Evolutionary conservation across 805 yeast genomes (phyloP).

Genomic region (Metschnikowia borealis): DNA sequence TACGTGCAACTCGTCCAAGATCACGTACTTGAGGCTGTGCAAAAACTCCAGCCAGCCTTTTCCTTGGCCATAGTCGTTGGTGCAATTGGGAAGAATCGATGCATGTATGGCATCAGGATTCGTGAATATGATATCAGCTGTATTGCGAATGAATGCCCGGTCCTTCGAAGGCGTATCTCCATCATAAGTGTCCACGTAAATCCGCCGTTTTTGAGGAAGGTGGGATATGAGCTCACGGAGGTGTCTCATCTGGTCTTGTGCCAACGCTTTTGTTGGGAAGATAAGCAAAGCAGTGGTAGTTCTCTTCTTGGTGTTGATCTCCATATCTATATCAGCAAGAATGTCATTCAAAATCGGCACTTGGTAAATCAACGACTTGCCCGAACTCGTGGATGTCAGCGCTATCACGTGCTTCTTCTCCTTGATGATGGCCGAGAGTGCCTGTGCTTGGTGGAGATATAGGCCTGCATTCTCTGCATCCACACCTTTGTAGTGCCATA

Average conservation of each 20-base stretch:
- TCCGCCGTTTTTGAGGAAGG: slow-evolving; percentile 36
- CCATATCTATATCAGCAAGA: slow-evolving; percentile 32
- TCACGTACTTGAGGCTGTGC: slow-evolving; percentile 61
- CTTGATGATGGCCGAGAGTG: slow-evolving; percentile 53
- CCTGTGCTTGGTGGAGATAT: slow-evolving; percentile 81
- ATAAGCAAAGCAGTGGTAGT: slow-evolving; percentile 71
- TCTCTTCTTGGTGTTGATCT: slow-evolving; percentile 28
- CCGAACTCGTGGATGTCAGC: slow-evolving; percentile 95
- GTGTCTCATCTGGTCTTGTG: slow-evolving; percentile 94
- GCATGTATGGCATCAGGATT: slow-evolving; percentile 94
- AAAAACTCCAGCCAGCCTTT: slow-evolving; percentile 67
- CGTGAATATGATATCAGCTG: slow-evolving; percentile 80
- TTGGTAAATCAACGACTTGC: slow-evolving; percentile 91
- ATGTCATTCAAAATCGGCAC: slow-evolving; percentile 64
- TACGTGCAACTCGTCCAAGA: slow-evolving; percentile 81
- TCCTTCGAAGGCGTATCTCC: slow-evolving; percentile 77
- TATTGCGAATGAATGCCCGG: slow-evolving; percentile 51
- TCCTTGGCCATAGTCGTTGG: slow-evolving; percentile 24
- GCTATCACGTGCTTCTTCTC: slow-evolving; percentile 68
- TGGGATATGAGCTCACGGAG: slow-evolving; percentile 55
- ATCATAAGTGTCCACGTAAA: slow-evolving; percentile 77
- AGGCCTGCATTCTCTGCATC: slow-evolving; percentile 41
- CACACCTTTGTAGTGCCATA: slow-evolving; percentile 44
- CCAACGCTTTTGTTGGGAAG: slow-evolving; percentile 95
- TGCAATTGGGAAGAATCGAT: slow-evolving; percentile 65